Conservation (phyloP, 805 yeast species). For the Lipomyces mesembrius region DNA sequence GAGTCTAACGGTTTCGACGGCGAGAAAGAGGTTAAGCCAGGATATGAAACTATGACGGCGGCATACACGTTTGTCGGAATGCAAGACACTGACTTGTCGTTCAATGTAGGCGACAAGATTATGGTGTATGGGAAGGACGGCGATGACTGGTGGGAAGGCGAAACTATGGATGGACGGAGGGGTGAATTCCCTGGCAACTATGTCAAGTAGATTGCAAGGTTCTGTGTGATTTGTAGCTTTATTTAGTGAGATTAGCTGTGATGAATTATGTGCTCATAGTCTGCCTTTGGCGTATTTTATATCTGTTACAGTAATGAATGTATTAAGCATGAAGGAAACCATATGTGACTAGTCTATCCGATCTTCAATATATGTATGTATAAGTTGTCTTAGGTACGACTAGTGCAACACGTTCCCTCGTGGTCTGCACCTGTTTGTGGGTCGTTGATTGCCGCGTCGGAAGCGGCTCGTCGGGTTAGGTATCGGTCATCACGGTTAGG, state of each 20-base stretch:
- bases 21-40: slow-evolving; percentile 36
- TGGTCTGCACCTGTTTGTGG: not conserved
- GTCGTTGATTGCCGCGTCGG: not conserved
- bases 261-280: not conserved
- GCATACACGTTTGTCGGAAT: slow-evolving; percentile 46
- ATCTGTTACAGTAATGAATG: not conserved
- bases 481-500: not conserved
- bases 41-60: slow-evolving; percentile 44
- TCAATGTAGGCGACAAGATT: slow-evolving; percentile 48
- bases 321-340: not conserved
- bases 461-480: not conserved
- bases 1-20: slow-evolving; percentile 6
- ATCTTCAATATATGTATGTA: not conserved
- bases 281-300: not conserved
- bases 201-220: slow-evolving; percentile 40
- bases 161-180: slow-evolving; percentile 47
- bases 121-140: slow-evolving; percentile 46
- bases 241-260: not conserved
- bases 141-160: slow-evolving; percentile 59
- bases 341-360: not conserved
- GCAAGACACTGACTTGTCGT: slow-evolving; percentile 48
- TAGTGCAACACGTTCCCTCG: not conserved
- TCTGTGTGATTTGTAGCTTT: not conserved
- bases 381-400: not conserved
- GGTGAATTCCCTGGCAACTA: slow-evolving; percentile 58